phyloP scores from a whole-genome alignment of 2,329 filamentous ascomycete species.

The Aureobasidium sp. region DNA sequence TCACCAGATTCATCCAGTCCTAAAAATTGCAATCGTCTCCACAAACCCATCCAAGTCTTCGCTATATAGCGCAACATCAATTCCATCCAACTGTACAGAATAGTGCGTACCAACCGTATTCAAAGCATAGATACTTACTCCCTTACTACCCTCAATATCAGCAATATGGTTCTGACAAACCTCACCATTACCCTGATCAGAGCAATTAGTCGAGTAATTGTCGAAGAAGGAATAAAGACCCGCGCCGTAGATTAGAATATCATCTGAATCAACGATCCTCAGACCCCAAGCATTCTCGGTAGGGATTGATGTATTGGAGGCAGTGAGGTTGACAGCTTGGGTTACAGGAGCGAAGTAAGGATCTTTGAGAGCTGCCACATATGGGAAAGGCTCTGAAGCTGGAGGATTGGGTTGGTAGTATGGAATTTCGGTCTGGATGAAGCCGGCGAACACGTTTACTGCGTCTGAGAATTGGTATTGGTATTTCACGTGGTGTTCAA shows the following conservation, averaged over 20 bases:
- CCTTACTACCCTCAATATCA: constrained; percentile 37
- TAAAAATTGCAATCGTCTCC: constrained; percentile 38
- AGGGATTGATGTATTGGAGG: constrained; percentile 14
- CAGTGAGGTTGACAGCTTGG: constrained; percentile 18
- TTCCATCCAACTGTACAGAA: constrained; percentile 41
- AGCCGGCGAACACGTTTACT: constrained; percentile 38
- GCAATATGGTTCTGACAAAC: constrained; percentile 46
- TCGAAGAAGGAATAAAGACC: constrained; percentile 64
- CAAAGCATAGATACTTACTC: constrained; percentile 39
- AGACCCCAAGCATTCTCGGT: constrained; percentile 56
- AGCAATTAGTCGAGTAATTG: constrained; percentile 49
- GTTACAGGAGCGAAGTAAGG: constrained; percentile 59
- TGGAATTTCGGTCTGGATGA: constrained; percentile 82
- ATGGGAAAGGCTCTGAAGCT: constrained; percentile 58
- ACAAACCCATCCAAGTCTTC: constrained; percentile 44
- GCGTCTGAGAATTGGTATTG: constrained; percentile 47
- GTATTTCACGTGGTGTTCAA: constrained; percentile 50
- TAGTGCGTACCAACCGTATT: constrained; percentile 37
- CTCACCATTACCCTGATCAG: constrained; percentile 32
- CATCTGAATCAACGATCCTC: constrained; percentile 50
- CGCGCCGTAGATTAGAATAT: constrained; percentile 55
- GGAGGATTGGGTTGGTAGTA: constrained; percentile 78
- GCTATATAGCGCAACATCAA: constrained; percentile 35
- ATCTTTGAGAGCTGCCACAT: constrained; percentile 53
- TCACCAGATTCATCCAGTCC: constrained; percentile 13